phyloP scores from a whole-genome alignment of 441 rosid genomes.

The Metrosideros polymorpha region DNA sequence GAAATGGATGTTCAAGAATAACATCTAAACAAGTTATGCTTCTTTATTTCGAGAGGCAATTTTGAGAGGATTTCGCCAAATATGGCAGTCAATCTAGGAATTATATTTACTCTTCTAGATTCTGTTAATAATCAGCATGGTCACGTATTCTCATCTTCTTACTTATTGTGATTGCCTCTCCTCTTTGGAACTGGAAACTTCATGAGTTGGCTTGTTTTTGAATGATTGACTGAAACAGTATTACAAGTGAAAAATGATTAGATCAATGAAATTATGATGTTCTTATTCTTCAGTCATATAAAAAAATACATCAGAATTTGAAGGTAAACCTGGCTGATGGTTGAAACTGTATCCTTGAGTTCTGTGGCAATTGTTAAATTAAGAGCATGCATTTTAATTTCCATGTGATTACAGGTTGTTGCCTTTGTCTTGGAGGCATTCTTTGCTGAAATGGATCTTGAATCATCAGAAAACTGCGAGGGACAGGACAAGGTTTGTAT shows the following conservation, averaged over 20 bases:
- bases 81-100: not conserved
- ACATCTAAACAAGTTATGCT: not conserved
- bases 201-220: not conserved
- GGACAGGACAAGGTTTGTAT: conserved; percentile 42
- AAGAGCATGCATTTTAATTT: not conserved
- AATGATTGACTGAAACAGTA: not conserved
- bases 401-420: conserved; percentile 52
- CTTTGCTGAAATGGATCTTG: conserved; percentile 88
- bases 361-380: not conserved
- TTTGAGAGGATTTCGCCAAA: not conserved
- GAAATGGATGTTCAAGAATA: not conserved
- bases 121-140: not conserved
- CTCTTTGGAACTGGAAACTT: not conserved
- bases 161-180: not conserved
- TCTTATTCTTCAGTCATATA: not conserved
- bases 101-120: not conserved
- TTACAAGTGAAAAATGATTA: not conserved
- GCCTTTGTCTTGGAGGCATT: conserved; percentile 99
- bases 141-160: not conserved
- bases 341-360: not conserved
- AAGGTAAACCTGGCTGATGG: not conserved
- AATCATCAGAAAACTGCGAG: conserved; percentile 43
- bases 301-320: not conserved
- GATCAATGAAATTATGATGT: not conserved
- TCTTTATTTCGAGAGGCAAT: not conserved